Evolutionary conservation across 352 stramenopile genomes (phyloP).

Genomic region (Elongisporangium undulatum): DNA sequence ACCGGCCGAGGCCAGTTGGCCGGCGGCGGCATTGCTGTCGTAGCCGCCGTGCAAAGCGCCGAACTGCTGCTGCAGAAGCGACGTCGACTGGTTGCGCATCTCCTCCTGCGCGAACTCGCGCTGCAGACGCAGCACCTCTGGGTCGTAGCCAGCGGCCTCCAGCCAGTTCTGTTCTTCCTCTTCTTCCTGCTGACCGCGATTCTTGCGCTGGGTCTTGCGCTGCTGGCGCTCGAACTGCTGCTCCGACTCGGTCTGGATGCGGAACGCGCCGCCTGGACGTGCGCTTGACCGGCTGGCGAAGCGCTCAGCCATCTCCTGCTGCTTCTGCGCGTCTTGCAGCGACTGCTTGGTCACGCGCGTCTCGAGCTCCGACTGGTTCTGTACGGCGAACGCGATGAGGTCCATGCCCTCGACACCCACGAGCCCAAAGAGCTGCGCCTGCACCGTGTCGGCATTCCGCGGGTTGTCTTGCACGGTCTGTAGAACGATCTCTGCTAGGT

Average conservation of each 20-base stretch:
- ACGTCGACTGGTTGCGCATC: slow-evolving; percentile 52
- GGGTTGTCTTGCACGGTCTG: slow-evolving; percentile 54
- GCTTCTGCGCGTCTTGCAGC: slow-evolving; percentile 38
- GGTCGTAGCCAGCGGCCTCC: slow-evolving; percentile 72
- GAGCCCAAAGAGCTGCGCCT: slow-evolving; percentile 77
- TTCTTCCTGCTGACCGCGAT: slow-evolving; percentile 17
- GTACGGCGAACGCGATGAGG: slow-evolving; percentile 72
- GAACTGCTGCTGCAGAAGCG: slow-evolving; percentile 73
- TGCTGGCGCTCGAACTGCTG: slow-evolving; percentile 43
- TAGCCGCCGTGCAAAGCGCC: slow-evolving; percentile 62
- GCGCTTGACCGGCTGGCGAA: slow-evolving; percentile 2
- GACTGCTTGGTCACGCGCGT: slow-evolving; percentile 26
- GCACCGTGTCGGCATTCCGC: slow-evolving; percentile 50
- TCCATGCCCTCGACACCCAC: slow-evolving; percentile 85
- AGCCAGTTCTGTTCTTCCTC: slow-evolving; percentile 62
- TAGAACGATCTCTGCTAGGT: slow-evolving; percentile 65
- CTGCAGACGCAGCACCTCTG: slow-evolving; percentile 69
- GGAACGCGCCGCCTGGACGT: slow-evolving; percentile 24
- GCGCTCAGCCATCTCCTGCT: slow-evolving; percentile 28
- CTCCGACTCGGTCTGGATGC: slow-evolving; percentile 63
- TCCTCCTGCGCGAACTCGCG: slow-evolving; percentile 70
- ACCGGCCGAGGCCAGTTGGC: slow-evolving; percentile 55
- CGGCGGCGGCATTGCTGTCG: slow-evolving; percentile 56
- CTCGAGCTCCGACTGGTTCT: slow-evolving; percentile 34
- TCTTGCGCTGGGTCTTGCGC: slow-evolving; percentile 52